Evolutionary conservation across 805 yeast species (phyloP).

Genomic region (Candida arabinofermentans): DNA sequence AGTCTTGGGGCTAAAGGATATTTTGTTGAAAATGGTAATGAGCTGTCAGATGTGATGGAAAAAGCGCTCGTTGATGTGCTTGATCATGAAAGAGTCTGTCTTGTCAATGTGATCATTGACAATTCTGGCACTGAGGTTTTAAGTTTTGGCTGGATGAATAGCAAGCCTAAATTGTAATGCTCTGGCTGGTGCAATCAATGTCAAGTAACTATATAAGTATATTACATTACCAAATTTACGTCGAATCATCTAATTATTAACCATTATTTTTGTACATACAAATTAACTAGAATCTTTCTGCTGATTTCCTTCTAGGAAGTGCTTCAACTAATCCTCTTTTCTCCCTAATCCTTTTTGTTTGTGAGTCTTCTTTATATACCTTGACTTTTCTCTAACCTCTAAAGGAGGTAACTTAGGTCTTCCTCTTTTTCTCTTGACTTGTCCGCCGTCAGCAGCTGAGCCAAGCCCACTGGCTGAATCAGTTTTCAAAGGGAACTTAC

Average conservation of each 20-base stretch:
- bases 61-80: constrained; percentile 32
- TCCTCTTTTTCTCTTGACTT: constrained; percentile 24
- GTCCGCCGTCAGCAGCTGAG: neutral
- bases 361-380: constrained; percentile 19
- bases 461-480: neutral
- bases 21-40: constrained; percentile 37
- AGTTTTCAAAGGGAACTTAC: constrained; percentile 15
- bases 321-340: too few species aligned
- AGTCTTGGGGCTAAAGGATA: constrained; percentile 57
- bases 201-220: too few species aligned
- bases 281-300: too few species aligned
- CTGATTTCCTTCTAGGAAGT: too few species aligned
- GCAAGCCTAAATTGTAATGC: constrained; percentile 22
- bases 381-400: constrained; percentile 22
- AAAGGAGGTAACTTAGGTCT: constrained; percentile 29
- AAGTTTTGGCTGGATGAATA: constrained; percentile 69
- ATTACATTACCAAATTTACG: neutral
- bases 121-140: constrained; percentile 51
- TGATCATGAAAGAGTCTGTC: constrained; percentile 33
- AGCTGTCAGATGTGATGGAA: constrained; percentile 34
- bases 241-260: neutral
- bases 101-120: constrained; percentile 58
- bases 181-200: too few species aligned
- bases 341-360: constrained; percentile 9
- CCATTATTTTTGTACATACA: neutral